These are phyloP conservation scores for Paracoccidioides lutzii DNA, from an alignment of 2,329 filamentous ascomycete genomes.

Conservation along the genomic window DNA sequence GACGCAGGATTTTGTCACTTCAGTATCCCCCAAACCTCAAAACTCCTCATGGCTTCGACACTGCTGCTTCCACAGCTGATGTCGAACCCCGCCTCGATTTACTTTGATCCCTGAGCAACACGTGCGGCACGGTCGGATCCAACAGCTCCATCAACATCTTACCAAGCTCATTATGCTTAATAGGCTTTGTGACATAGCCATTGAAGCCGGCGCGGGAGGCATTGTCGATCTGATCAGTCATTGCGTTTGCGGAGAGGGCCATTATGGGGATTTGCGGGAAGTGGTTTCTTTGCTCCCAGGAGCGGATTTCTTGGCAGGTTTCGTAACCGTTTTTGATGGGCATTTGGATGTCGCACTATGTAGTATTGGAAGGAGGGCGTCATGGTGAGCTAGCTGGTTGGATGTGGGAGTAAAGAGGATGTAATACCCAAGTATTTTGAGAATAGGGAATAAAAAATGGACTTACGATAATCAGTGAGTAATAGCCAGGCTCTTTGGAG, in stretches of 20 bases:
- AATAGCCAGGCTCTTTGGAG: constrained; percentile 35
- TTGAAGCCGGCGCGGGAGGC: constrained; percentile 36
- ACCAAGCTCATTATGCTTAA: constrained; percentile 37
- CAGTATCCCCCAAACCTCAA: background rate
- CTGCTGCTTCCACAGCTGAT: background rate
- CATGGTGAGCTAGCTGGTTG: no score
- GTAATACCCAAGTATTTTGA: background rate
- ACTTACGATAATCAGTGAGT: constrained; percentile 37
- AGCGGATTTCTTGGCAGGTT: constrained; percentile 34
- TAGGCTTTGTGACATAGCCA: constrained; percentile 38
- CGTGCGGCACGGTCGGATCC: constrained; percentile 29
- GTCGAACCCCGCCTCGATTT: background rate
- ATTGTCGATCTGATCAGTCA: constrained; percentile 37
- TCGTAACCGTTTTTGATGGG: constrained; percentile 38
- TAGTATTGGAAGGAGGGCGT: no score
- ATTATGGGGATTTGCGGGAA: constrained; percentile 37
- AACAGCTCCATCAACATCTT: constrained; percentile 39
- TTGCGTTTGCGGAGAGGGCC: constrained; percentile 38
- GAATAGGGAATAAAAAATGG: background rate
- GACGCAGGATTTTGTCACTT: no score
- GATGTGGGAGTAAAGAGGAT: background rate
- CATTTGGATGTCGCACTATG: constrained; percentile 39
- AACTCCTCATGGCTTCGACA: background rate
- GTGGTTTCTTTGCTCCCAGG: constrained; percentile 34
- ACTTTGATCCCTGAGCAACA: constrained; percentile 31